Conservation (phyloP, 1,139 yeast species). For the Hyphopichia khmerensis region DNA sequence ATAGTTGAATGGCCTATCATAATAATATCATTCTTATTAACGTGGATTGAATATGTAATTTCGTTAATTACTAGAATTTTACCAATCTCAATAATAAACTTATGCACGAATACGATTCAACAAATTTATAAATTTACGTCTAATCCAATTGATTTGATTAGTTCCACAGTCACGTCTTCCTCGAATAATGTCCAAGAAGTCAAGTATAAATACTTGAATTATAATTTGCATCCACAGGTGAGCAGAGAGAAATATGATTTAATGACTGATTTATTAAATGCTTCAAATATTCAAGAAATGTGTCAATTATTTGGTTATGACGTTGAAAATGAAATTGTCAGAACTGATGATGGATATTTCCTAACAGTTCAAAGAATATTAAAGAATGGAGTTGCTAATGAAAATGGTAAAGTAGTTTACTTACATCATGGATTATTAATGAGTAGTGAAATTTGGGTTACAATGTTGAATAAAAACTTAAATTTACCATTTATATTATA, state of each 20-base stretch:
- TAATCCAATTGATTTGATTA: slow-evolving; percentile 28
- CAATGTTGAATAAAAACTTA: slow-evolving; percentile 58
- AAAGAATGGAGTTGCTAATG: slow-evolving; percentile 6
- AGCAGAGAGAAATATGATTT: slow-evolving; percentile 22
- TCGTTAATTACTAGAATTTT: slow-evolving; percentile 32
- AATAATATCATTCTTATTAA: slow-evolving; percentile 31
- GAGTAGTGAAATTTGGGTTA: slow-evolving; percentile 89
- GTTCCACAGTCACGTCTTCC: neutral
- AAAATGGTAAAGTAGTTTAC: slow-evolving; percentile 57
- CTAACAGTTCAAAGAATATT: slow-evolving; percentile 34
- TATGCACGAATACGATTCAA: slow-evolving; percentile 28
- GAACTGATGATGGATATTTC: slow-evolving; percentile 39
- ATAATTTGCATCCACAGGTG: slow-evolving; percentile 10
- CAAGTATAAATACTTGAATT: slow-evolving; percentile 10
- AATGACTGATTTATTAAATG: slow-evolving; percentile 33
- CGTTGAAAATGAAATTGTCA: slow-evolving; percentile 37
- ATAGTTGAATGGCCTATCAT: slow-evolving; percentile 38
- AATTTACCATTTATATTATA: slow-evolving; percentile 77
- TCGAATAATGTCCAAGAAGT: slow-evolving; percentile 6
- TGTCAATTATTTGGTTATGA: slow-evolving; percentile 38
- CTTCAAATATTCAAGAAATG: slow-evolving; percentile 34
- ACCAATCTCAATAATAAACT: slow-evolving; percentile 30
- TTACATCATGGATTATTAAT: slow-evolving; percentile 89
- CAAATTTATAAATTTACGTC: slow-evolving; percentile 27
- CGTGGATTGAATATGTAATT: slow-evolving; percentile 42